Conservation (phyloP, 2,329 filamentous ascomycete species). For the Ploettnerulaceae sp. region DNA sequence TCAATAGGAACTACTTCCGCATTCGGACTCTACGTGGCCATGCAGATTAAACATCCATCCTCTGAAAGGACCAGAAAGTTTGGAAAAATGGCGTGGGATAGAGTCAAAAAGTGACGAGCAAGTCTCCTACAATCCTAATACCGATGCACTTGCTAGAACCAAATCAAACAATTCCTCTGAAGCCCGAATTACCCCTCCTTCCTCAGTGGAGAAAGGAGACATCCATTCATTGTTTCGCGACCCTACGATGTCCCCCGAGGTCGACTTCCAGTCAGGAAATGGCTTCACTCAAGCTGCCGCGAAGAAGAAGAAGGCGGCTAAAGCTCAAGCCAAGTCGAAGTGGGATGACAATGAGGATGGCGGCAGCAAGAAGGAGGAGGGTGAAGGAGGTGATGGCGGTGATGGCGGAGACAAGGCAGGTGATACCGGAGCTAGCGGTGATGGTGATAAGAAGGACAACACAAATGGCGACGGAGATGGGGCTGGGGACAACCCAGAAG, state of each 20-base stretch:
- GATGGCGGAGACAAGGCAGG: conserved; percentile 36
- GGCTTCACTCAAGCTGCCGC: conserved; percentile 51
- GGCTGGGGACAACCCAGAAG: conserved; percentile 39
- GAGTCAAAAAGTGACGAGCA: conserved; percentile 19
- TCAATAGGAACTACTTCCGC: conserved; percentile 29
- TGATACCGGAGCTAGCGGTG: conserved; percentile 32
- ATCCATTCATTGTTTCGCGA: conserved; percentile 40
- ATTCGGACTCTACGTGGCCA: conserved; percentile 28
- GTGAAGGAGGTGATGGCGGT: conserved; percentile 35
- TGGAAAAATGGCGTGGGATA: conserved; percentile 17
- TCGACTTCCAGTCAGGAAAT: conserved; percentile 55
- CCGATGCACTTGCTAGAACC: conserved; percentile 28
- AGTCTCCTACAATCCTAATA: conserved; percentile 22
- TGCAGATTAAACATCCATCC: conserved; percentile 24
- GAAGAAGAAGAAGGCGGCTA: conserved; percentile 40
- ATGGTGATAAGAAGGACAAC: conserved; percentile 35
- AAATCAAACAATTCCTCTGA: conserved; percentile 22
- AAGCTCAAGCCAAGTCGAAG: conserved; percentile 41
- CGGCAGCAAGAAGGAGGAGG: conserved; percentile 41
- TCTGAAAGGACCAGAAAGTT: conserved; percentile 22
- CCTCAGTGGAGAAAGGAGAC: conserved; percentile 15
- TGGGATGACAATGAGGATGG: conserved; percentile 44
- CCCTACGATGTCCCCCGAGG: conserved; percentile 40
- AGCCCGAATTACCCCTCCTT: conserved; percentile 21
- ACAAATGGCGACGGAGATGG: conserved; percentile 35